A percentile compares a stretch with the other conserved stretches of the same genome.
Evolutionary conservation across 2,329 filamentous ascomycete species (phyloP).

Genomic region (Claviceps pusilla): DNA sequence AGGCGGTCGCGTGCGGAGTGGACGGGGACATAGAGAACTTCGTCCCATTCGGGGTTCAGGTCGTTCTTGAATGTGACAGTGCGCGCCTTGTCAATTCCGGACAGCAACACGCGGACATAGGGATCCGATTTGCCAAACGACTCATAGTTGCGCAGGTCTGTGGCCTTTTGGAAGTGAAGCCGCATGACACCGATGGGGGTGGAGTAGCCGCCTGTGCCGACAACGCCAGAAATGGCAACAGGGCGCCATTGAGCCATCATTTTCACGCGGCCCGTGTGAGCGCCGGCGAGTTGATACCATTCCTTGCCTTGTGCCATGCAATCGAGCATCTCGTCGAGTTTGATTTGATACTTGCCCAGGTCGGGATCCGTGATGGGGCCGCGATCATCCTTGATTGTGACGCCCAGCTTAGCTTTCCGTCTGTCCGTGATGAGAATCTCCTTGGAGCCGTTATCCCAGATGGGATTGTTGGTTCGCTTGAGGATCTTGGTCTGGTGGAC

Average conservation of each 20-base stretch:
- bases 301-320: conserved; percentile 85
- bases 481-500: conserved; percentile 80
- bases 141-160: conserved; percentile 78
- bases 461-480: conserved; percentile 93
- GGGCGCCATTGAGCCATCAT: conserved; percentile 92
- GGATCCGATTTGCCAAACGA: conserved; percentile 94
- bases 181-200: conserved; percentile 92
- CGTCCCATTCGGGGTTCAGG: conserved; percentile 87
- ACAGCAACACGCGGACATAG: conserved; percentile 76
- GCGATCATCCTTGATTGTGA: conserved; percentile 91
- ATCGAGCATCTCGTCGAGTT: conserved; percentile 82
- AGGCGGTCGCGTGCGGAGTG: conserved; percentile 74
- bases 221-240: conserved; percentile 68
- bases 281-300: conserved; percentile 81
- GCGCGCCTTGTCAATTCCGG: conserved; percentile 76
- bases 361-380: conserved; percentile 71
- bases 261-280: conserved; percentile 72
- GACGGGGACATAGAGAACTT: conserved; percentile 85
- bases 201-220: conserved; percentile 74
- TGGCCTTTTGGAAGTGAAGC: conserved; percentile 75
- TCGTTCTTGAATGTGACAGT: conserved; percentile 96
- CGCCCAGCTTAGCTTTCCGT: conserved; percentile 74
- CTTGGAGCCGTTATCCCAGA: conserved; percentile 86
- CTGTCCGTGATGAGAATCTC: conserved; percentile 91
- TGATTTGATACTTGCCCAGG: conserved; percentile 87